phyloP scores from a whole-genome alignment of 164 flowering plant genomes.

The Magnolia officinalis region DNA sequence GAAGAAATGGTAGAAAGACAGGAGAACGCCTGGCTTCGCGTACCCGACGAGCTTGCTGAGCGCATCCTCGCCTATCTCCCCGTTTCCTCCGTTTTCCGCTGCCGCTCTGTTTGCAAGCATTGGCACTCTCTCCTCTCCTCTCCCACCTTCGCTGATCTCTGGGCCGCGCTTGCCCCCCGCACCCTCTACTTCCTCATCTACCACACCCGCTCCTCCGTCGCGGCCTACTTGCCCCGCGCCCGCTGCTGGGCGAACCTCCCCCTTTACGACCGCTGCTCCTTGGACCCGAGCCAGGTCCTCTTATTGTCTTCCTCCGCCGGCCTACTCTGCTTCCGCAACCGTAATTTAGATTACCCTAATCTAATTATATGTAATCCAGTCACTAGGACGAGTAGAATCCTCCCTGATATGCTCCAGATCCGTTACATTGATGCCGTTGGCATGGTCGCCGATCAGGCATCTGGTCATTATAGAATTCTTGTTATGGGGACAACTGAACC shows the following conservation, averaged over 20 bases:
- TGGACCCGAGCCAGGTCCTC: conserved; percentile 21
- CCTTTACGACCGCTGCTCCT: conserved; percentile 20
- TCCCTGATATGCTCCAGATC: conserved; percentile 21
- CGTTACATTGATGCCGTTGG: conserved; percentile 27
- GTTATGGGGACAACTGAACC: conserved; percentile 27
- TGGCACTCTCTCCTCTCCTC: conserved; percentile 19
- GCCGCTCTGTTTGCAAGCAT: conserved; percentile 21
- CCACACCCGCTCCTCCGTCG: conserved; percentile 16
- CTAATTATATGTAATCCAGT: conserved; percentile 28
- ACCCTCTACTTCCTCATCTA: conserved; percentile 24
- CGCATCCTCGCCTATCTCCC: conserved; percentile 23
- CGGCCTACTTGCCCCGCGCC: conserved; percentile 18
- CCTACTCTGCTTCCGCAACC: conserved; percentile 24
- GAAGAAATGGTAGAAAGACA: conserved; percentile 7
- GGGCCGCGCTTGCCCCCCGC: conserved; percentile 10
- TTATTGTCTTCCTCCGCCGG: conserved; percentile 26
- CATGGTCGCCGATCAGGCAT: conserved; percentile 18
- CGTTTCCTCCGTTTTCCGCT: conserved; percentile 20
- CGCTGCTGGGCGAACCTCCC: conserved; percentile 25
- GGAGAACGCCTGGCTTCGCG: conserved; percentile 9
- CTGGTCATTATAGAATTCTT: conserved; percentile 13
- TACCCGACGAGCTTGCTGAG: conserved; percentile 25
- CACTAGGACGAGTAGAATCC: conserved; percentile 18
- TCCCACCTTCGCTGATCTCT: conserved; percentile 12
- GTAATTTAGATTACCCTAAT: conserved; percentile 22